phyloP scores from a whole-genome alignment of 2,329 filamentous ascomycete genomes.

The Curvularia lunata region DNA sequence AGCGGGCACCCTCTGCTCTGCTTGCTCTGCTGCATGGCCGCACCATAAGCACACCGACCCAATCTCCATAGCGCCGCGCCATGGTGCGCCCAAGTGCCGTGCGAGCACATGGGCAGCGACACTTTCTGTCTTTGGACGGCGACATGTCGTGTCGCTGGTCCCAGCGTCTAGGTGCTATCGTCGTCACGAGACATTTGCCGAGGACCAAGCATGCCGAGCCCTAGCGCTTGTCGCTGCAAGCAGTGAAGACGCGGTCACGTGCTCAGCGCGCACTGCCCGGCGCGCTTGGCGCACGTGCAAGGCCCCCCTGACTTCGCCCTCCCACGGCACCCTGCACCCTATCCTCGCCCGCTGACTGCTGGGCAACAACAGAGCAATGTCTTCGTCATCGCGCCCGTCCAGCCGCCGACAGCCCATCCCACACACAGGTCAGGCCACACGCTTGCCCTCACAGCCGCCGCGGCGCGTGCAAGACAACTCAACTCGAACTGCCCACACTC shows the following conservation, averaged over 20 bases:
- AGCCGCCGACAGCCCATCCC: neutral
- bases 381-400: too few species aligned
- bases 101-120: neutral
- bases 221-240: neutral
- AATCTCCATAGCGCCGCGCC: conserved; percentile 9
- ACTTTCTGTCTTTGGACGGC: neutral
- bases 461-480: neutral
- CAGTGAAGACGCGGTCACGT: conserved; percentile 4
- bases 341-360: neutral
- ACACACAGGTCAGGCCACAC: neutral
- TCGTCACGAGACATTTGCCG: neutral
- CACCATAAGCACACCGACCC: conserved; percentile 20
- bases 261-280: neutral
- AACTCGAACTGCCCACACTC: neutral
- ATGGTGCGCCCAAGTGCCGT: conserved; percentile 8
- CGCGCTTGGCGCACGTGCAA: neutral
- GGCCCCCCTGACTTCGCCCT: neutral
- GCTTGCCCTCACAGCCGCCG: neutral
- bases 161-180: neutral
- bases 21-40: conserved; percentile 23
- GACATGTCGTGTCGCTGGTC: conserved; percentile 1
- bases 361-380: neutral
- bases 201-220: neutral
- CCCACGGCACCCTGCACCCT: neutral
- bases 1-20: conserved; percentile 23